Evolutionary conservation across 1,139 yeast genomes (phyloP), one percentile per base, ranked within the genome.

Genomic region (Lodderomyces parapsilosis): DNA sequence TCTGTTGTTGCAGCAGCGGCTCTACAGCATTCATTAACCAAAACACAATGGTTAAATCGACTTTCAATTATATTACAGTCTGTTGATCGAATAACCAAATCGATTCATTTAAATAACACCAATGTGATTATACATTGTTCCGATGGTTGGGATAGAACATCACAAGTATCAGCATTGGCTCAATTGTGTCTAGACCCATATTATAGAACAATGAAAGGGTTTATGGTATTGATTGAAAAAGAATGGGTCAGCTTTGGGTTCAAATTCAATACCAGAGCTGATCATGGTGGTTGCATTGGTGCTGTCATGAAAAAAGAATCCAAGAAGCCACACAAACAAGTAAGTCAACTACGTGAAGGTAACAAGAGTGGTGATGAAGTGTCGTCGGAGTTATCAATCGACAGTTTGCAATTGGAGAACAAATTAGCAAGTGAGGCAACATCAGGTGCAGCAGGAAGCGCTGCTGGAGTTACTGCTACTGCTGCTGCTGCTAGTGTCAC

Each of bases 131-230:
- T 94, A 9, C 99, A 93, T 64, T 93, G 99, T 59, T 90, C 97
- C 0, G 99, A 93, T 66, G 99, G 99, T 0, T 93, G 99, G 99
- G 99, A 93, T 60, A 72, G 99, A 46, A 94, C 99, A 0, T 81
- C 97, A 0, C 98, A 93, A 58, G 79, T 91, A 1, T 78, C 91
- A 8, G 86, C 96, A 3, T 66, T 93, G 47, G 81, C 91, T 36
- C 95, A 93, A 62, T 66, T 94, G 6, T 88, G 96, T 57, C 71
- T 91, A 18, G 99, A 94, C 61, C 98, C 98, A 0, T 89, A 78
- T 58, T 93, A 77, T 62, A 74, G 99, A 51, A 90, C 99, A 0
- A 54, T 87, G 7, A 84, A 87, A 46, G 99, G 99, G 2, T 89
- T 93, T 56, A 85, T 87, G 67, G 76, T 83, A 0, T 69, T 93